Evolutionary conservation across 2,329 filamentous ascomycete genomes (phyloP).

Genomic region (Paraphoma chrysanthemicola): DNA sequence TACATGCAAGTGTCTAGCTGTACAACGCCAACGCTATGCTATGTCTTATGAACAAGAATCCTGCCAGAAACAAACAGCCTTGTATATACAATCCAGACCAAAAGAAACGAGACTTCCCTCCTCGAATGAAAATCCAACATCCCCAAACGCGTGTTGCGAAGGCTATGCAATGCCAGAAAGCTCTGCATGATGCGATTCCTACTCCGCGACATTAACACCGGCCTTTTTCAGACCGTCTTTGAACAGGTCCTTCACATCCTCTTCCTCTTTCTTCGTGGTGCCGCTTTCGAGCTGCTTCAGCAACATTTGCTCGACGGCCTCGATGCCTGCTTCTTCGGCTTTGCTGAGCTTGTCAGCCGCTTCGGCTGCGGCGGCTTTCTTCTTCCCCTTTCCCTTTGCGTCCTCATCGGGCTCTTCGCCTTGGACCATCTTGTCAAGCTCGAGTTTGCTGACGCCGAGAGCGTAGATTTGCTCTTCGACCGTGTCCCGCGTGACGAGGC

Average conservation of each 20-base stretch:
- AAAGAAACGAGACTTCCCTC: too few species aligned
- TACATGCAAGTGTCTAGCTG: neutral
- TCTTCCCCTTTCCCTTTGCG: slow-evolving; percentile 22
- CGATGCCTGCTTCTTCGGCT: slow-evolving; percentile 40
- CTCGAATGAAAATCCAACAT: too few species aligned
- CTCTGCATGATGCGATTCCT: neutral
- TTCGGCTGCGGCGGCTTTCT: slow-evolving; percentile 16
- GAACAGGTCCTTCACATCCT: slow-evolving; percentile 52
- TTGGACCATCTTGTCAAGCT: slow-evolving; percentile 78
- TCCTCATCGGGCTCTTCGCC: slow-evolving; percentile 61
- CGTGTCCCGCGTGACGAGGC: slow-evolving; percentile 79
- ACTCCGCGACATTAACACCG: slow-evolving; percentile 46
- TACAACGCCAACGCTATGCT: slow-evolving; percentile 7
- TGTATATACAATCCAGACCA: neutral
- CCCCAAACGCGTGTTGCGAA: too few species aligned
- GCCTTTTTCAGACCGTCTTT: slow-evolving; percentile 50
- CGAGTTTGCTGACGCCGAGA: slow-evolving; percentile 90
- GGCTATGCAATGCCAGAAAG: neutral
- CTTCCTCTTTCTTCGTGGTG: slow-evolving; percentile 8
- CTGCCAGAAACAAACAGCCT: neutral
- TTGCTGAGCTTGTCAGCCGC: slow-evolving; percentile 42
- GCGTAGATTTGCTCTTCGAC: slow-evolving; percentile 94
- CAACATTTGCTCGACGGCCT: slow-evolving; percentile 51
- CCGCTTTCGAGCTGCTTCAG: slow-evolving; percentile 35
- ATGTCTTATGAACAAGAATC: too few species aligned